phyloP scores from a whole-genome alignment of 164 flowering plant genomes.

The Stephania japonica region DNA sequence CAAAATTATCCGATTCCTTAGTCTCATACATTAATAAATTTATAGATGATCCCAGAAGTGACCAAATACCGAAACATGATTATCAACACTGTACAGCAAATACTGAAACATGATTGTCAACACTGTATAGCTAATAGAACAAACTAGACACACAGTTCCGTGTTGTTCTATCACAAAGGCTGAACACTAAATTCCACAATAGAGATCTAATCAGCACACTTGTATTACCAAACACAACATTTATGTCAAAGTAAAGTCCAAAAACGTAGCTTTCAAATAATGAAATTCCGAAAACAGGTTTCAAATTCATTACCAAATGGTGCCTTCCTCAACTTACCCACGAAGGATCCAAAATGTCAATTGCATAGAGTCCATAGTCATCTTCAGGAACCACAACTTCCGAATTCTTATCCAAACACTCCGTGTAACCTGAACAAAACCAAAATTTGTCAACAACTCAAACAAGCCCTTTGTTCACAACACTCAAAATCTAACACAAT shows the following conservation, averaged over 20 bases:
- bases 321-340: conserved; percentile 31
- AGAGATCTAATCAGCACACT: neutral
- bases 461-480: neutral
- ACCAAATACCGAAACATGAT: neutral
- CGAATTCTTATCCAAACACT: conserved; percentile 42
- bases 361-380: conserved; percentile 87
- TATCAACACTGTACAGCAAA: neutral
- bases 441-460: conserved; percentile 1
- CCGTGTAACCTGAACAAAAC: conserved; percentile 66
- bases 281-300: no score
- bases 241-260: no score
- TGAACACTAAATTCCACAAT: neutral
- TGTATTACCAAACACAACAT: no score
- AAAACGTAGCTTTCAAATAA: no score
- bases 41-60: neutral
- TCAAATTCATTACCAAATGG: no score
- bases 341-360: conserved; percentile 87
- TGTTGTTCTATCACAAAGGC: neutral
- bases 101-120: neutral
- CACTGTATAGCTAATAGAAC: neutral
- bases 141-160: neutral
- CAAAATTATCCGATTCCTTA: neutral
- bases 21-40: neutral
- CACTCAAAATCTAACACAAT: neutral
- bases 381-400: conserved; percentile 77